These are phyloP conservation scores for Skeletonema marinoi DNA, from an alignment of 108 stramenopile species.

Conservation along the genomic window DNA sequence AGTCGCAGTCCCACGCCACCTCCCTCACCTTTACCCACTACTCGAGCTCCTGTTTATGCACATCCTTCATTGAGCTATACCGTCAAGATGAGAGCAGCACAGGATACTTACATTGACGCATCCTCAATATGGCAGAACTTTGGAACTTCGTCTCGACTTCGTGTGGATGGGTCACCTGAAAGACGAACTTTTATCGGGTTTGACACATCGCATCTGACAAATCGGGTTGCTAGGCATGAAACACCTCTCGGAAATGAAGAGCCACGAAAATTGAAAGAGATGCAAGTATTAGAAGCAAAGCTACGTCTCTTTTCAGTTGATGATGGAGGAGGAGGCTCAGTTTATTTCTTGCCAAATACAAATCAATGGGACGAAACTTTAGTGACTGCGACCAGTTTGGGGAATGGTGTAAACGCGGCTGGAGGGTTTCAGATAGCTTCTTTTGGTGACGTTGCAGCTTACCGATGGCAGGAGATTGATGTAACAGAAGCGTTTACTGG, in stretches of 20 bases:
- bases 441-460: not conserved
- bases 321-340: not conserved
- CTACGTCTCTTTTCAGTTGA: not conserved
- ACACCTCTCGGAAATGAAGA: not conserved
- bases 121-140: not conserved
- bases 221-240: not conserved
- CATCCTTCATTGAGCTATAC: not conserved
- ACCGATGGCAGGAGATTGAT: constrained; percentile 1
- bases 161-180: not conserved
- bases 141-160: not conserved
- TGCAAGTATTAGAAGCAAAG: not conserved
- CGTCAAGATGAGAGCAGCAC: not conserved
- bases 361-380: not conserved
- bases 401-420: not conserved
- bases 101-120: not conserved
- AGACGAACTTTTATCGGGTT: not conserved
- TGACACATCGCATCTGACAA: not conserved
- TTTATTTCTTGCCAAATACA: not conserved
- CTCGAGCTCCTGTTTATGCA: not conserved
- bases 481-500: not conserved
- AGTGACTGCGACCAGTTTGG: not conserved
- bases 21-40: not conserved
- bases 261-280: not conserved
- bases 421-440: not conserved
- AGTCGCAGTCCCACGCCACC: not conserved